Evolutionary conservation across 1,139 yeast genomes (phyloP).

Genomic region (Yamadazyma epiphylla): DNA sequence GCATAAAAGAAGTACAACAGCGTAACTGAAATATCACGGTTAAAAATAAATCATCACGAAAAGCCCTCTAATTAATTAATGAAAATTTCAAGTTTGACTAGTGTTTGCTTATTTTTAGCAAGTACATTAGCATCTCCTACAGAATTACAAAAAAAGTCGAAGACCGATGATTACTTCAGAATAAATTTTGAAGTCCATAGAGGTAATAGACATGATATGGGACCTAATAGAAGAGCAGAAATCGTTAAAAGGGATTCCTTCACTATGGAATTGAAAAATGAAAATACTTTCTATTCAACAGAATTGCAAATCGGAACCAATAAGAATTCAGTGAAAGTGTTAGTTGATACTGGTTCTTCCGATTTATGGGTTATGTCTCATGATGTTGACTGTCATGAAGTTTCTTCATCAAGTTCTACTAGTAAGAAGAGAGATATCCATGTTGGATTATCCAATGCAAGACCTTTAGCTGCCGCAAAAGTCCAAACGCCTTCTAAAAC

Average conservation of each 20-base stretch:
- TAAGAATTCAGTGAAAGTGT: constrained; percentile 24
- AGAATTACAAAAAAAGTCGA: neutral
- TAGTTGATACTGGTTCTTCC: constrained; percentile 46
- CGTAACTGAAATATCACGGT: too few species aligned
- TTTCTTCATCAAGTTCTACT: constrained; percentile 2
- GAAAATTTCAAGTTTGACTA: too few species aligned
- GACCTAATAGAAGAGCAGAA: constrained; percentile 10
- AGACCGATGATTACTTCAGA: constrained; percentile 11
- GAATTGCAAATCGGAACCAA: constrained; percentile 33
- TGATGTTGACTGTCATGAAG: constrained; percentile 23
- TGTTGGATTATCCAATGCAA: constrained; percentile 6
- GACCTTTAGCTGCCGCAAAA: neutral
- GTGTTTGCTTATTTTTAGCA: too few species aligned
- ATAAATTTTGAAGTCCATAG: constrained; percentile 25
- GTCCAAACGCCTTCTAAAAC: constrained; percentile 4
- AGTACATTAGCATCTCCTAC: neutral
- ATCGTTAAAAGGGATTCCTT: constrained; percentile 32
- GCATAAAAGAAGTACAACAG: too few species aligned
- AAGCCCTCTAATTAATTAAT: too few species aligned
- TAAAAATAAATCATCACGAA: too few species aligned
- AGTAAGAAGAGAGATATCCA: constrained; percentile 5
- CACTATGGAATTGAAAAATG: constrained; percentile 38
- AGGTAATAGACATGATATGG: constrained; percentile 19
- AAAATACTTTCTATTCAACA: constrained; percentile 47
- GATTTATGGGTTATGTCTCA: constrained; percentile 44